These are phyloP conservation scores for Chaetomiaceae sp. DNA, from an alignment of 2,329 filamentous ascomycete species.

Conservation along the genomic window DNA sequence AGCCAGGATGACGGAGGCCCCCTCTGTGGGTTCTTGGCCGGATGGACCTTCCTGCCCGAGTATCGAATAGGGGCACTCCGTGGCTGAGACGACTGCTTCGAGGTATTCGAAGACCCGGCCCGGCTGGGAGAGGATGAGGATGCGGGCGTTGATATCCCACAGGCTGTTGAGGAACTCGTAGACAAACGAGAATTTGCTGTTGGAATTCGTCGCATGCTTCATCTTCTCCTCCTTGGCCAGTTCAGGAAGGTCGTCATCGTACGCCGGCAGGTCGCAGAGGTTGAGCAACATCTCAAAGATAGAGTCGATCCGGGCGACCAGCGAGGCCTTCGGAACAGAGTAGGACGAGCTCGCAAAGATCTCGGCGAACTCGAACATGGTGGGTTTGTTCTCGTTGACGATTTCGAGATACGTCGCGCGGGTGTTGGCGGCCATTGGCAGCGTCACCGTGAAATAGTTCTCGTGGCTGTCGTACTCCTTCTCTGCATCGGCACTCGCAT, in stretches of 20 bases:
- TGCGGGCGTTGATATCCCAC: conserved; percentile 39
- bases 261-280: conserved; percentile 54
- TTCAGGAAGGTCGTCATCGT: conserved; percentile 42
- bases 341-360: conserved; percentile 40
- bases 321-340: conserved; percentile 35
- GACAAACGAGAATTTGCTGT: conserved; percentile 57
- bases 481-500: conserved; percentile 10
- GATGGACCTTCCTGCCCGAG: conserved; percentile 24
- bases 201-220: conserved; percentile 53
- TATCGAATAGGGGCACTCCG: conserved; percentile 32
- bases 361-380: conserved; percentile 43
- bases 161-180: conserved; percentile 50
- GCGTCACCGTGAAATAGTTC: conserved; percentile 46
- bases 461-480: conserved; percentile 3
- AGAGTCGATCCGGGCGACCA: conserved; percentile 45
- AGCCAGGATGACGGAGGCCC: conserved; percentile 39
- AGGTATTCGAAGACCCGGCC: conserved; percentile 49
- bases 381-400: conserved; percentile 40
- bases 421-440: conserved; percentile 52
- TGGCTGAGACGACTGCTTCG: conserved; percentile 42
- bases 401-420: conserved; percentile 50
- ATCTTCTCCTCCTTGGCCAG: conserved; percentile 41
- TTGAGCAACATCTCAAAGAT: conserved; percentile 50
- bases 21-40: conserved; percentile 14
- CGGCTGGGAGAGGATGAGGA: conserved; percentile 52